phyloP scores from a whole-genome alignment of 108 stramenopile genomes.

The Nitzschia sp. region DNA sequence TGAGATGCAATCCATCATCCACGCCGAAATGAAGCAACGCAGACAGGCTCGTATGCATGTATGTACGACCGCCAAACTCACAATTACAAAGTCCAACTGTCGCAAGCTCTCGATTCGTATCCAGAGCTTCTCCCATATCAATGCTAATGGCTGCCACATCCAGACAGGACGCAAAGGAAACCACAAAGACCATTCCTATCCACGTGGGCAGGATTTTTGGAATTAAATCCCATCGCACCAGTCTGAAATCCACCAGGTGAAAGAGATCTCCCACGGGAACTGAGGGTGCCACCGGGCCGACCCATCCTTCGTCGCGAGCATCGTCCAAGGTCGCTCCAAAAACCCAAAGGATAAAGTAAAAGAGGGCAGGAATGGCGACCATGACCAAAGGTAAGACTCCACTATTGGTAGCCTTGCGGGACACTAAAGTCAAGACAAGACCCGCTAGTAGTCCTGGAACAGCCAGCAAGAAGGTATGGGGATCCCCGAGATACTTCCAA shows the following conservation, averaged over 20 bases:
- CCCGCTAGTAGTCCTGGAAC: slow-evolving; percentile 83
- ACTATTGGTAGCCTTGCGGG: slow-evolving; percentile 53
- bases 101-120: slow-evolving; percentile 89
- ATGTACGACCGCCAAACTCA: slow-evolving; percentile 20
- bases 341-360: slow-evolving; percentile 69
- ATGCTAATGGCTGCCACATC: slow-evolving; percentile 93
- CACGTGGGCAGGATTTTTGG: slow-evolving; percentile 74
- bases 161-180: slow-evolving; percentile 94
- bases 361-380: slow-evolving; percentile 79
- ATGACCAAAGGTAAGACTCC: slow-evolving; percentile 83
- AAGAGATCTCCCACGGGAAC: slow-evolving; percentile 71
- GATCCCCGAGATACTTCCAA: slow-evolving; percentile 64
- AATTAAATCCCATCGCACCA: slow-evolving; percentile 77
- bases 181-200: slow-evolving; percentile 97
- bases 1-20: not conserved
- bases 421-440: slow-evolving; percentile 59
- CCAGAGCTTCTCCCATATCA: slow-evolving; percentile 91
- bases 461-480: slow-evolving; percentile 58
- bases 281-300: slow-evolving; percentile 68
- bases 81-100: slow-evolving; percentile 93
- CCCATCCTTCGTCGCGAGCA: slow-evolving; percentile 81
- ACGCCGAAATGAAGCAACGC: not conserved
- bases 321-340: slow-evolving; percentile 54
- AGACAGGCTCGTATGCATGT: not conserved
- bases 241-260: slow-evolving; percentile 63